Base-by-base conservation (phyloP, 257 asterid species). In the Solanum chmielewskii region DNA sequence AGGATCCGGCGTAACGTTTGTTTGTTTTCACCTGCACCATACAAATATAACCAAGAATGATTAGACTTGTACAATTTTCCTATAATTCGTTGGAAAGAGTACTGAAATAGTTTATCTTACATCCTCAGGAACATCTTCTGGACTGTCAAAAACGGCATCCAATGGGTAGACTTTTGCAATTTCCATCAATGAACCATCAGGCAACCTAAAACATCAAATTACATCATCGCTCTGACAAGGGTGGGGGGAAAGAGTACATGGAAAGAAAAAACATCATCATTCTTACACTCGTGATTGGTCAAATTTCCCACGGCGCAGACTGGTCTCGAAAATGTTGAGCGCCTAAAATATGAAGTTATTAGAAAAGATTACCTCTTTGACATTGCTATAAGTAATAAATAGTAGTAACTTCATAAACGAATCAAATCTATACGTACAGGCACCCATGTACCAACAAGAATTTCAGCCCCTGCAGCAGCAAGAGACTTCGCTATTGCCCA, bases 401-500 rank as follows among this genome's bases (percentile, higher is more conserved):
- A 69, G 11, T 11, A 47, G 62, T 41, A 49, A 73, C 42, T 49
- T 47, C 85, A 45, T 4, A 13, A 69, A 3, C 49, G 45, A 83
- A 27, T 64, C 31, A 52, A 18, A 88, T 29, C 14, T 89, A 77
- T 82, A 96, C 99, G 4, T 93, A 97, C 99, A 66, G 99, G 99
- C 56, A 97, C 99, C 99, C 99, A 97, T 78, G 99, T 97, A 14
- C 99, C 99, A 39, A 96, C 95, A 27, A 97, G 98, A 91, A 95
- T 64, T 23, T 83, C 75, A 13, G 86, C 86, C 35, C 86, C 86
- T 23, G 86, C 86, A 62, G 86, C 76, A 37, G 86, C 86, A 60
- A 83, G 86, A 83, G 86, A 83, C 76, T 83, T 83, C 23, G 86
- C 76, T 60, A 83, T 83, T 60, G 86, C 86, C 86, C 86, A 83